Base-by-base conservation (phyloP, 805 yeast species). In the Pichia pseudocactophila region DNA sequence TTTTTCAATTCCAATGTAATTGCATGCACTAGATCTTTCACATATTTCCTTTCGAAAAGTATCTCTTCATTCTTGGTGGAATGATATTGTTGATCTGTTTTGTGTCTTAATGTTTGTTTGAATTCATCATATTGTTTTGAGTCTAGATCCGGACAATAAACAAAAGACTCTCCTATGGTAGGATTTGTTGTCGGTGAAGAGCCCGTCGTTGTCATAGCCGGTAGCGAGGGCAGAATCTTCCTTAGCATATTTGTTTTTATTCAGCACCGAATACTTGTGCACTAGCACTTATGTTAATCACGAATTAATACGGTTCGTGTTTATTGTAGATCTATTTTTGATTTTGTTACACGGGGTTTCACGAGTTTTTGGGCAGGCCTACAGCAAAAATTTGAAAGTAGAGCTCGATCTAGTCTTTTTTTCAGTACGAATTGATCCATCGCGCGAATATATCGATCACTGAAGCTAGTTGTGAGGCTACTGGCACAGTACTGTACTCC, bases 1-100 rank as follows among this genome's bases (percentile, higher is more conserved):
- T 65, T 65, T 56, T 87, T 87, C 48, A 88, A 61, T 46, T 82
- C 88, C 5, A 74, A 73, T 0, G 96, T 85, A 35, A 86, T 74
- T 20, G 70, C 54, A 58, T 83, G 92, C 31, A 87, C 71, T 22
- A 82, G 67, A 25, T 75, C 76, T 55, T 80, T 80, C 17, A 86
- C 73, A 39, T 78, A 76, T 50, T 78, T 78, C 42, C 90, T 65
- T 18, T 79, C 70, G 50, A 82, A 77, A 49, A 75, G 70, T 7
- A 56, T 47, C 22, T 60, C 66, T 34, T 48, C 55, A 26, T 50
- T 48, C 34, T 55, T 58, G 16, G 47, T 48, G 13, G 46, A 38
- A 25, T 41, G 42, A 30, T 50, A 53, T 17, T 50, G 51, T 37
- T 57, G 55, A 30, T 59, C 60, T 0, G 61, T 58, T 36, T 60